These are phyloP conservation scores for Sugiyamaella neomexicana DNA, from an alignment of 1,139 yeast genomes.

Conservation along the genomic window DNA sequence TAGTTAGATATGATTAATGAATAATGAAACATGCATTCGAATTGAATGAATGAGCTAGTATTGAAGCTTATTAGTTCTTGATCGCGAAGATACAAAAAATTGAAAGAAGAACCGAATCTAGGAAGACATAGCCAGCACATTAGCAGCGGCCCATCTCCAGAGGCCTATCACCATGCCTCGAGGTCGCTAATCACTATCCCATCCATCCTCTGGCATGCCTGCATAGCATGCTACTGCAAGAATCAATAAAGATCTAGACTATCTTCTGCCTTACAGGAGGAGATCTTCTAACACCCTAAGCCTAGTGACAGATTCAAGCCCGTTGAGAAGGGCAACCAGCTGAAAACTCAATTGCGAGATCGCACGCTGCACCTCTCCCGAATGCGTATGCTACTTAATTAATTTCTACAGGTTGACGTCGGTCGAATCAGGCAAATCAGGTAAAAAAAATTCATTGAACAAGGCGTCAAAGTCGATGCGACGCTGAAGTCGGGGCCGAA, in stretches of 20 bases:
- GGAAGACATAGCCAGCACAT: too few relatives aligned
- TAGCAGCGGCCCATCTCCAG: too few relatives aligned
- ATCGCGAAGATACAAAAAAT: too few relatives aligned
- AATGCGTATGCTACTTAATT: background rate
- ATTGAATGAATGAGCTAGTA: background rate
- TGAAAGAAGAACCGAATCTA: too few relatives aligned
- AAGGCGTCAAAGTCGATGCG: too few relatives aligned
- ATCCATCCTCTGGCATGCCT: too few relatives aligned
- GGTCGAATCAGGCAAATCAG: too few relatives aligned
- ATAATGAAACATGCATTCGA: constrained; percentile 6
- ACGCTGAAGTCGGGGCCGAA: background rate
- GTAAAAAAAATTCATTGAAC: background rate
- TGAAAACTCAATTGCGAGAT: background rate
- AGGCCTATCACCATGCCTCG: too few relatives aligned
- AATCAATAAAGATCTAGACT: too few relatives aligned
- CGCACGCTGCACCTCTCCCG: background rate
- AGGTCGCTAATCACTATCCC: too few relatives aligned
- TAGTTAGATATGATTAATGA: constrained; percentile 12
- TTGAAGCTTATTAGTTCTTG: background rate
- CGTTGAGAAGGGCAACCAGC: too few relatives aligned
- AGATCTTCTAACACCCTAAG: background rate
- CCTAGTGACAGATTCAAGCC: background rate
- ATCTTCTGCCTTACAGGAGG: background rate
- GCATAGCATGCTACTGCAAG: too few relatives aligned
- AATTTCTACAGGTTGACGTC: background rate